Conservation (phyloP, 441 rosid genomes). For the Eutrema salsugineum region DNA sequence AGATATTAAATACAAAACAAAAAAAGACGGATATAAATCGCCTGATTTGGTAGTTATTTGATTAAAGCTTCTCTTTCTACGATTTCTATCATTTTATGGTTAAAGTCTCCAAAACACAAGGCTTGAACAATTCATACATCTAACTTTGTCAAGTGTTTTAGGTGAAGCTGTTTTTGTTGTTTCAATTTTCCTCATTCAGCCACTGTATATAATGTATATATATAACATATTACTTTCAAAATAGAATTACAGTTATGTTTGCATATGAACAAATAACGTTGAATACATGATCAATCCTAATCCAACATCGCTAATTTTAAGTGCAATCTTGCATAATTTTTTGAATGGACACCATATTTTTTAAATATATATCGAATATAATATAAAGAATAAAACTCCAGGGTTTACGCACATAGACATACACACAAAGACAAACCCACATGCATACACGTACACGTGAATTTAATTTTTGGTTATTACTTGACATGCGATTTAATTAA, state of each 20-base stretch:
- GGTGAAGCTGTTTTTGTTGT: no score
- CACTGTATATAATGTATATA: no score
- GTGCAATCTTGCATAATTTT: background rate
- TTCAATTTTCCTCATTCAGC: no score
- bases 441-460: constrained; percentile 7
- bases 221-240: no score
- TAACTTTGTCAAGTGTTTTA: no score
- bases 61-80: background rate
- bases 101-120: background rate
- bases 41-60: no score
- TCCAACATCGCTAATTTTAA: background rate
- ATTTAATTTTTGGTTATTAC: background rate
- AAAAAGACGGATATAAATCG: no score
- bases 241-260: no score
- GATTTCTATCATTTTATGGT: no score
- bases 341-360: background rate
- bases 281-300: background rate
- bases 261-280: no score
- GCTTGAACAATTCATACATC: no score
- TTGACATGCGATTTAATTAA: background rate
- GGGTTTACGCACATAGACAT: background rate
- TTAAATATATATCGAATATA: background rate
- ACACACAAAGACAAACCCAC: constrained; percentile 4
- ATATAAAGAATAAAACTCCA: background rate
- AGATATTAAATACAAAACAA: no score